phyloP scores from a whole-genome alignment of 106 monocot species.

The Allium sativum region DNA sequence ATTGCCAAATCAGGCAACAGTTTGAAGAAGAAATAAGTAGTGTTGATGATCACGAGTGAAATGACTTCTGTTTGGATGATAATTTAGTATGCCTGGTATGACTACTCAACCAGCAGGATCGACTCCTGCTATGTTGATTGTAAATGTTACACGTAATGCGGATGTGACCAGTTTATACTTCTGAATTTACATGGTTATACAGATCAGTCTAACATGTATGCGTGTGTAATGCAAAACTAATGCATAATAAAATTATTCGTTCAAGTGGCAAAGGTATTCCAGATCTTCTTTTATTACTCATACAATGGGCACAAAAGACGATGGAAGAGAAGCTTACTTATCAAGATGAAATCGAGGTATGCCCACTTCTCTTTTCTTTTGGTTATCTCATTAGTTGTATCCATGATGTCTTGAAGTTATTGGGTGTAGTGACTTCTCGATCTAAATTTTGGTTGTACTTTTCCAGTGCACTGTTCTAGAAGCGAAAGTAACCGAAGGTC shows the following conservation, averaged over 20 bases:
- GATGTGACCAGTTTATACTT: no score
- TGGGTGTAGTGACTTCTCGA: neutral
- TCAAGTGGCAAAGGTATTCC: conserved; percentile 90
- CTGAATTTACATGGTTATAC: no score
- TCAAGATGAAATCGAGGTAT: conserved; percentile 84
- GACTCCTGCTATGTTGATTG: no score
- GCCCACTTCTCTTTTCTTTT: neutral
- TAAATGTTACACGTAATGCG: no score
- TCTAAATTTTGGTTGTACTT: neutral
- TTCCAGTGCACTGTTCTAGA: conserved; percentile 91
- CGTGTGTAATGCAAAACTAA: neutral
- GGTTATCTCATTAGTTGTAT: neutral
- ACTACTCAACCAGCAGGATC: no score
- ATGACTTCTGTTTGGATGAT: no score
- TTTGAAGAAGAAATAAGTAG: no score
- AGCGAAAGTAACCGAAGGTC: conserved; percentile 92
- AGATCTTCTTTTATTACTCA: conserved; percentile 75
- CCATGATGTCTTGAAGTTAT: neutral
- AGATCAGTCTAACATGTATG: no score
- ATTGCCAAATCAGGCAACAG: no score
- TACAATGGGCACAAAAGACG: conserved; percentile 92
- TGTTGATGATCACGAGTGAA: no score
- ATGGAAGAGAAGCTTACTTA: conserved; percentile 94
- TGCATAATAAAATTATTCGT: conserved; percentile 5
- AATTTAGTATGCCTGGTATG: no score